Evolutionary conservation across 2,329 filamentous ascomycete genomes (phyloP).

Genomic region (Diplodia sapinea): DNA sequence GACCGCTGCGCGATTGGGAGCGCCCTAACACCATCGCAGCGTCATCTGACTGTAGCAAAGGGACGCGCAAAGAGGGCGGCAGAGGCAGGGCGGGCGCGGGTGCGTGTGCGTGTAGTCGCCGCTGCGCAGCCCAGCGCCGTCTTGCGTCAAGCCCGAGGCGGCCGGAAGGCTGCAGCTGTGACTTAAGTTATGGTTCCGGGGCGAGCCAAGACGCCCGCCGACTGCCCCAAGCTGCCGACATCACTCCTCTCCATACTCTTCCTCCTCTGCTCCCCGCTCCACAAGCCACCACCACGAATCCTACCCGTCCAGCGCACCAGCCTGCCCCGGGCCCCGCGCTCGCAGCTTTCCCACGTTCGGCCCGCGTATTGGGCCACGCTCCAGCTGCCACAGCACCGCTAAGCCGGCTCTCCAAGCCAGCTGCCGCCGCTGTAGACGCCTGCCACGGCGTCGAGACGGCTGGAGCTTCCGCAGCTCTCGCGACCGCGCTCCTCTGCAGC

Average conservation of each 20-base stretch:
- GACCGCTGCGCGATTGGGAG: conserved; percentile 25
- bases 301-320: conserved; percentile 12
- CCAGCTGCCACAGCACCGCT: not conserved
- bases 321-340: conserved; percentile 2
- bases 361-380: conserved; percentile 26
- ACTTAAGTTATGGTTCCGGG: conserved; percentile 28
- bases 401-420: conserved; percentile 18
- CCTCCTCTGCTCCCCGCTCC: conserved; percentile 18
- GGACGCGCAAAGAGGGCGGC: not conserved
- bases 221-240: conserved; percentile 31
- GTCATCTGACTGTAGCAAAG: conserved; percentile 24
- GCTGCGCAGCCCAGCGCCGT: not conserved
- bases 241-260: conserved; percentile 26
- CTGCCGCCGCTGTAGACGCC: conserved; percentile 17
- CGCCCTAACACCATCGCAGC: conserved; percentile 19
- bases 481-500: conserved; percentile 10
- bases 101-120: not conserved
- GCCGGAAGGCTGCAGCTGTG: conserved; percentile 18
- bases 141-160: not conserved
- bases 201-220: conserved; percentile 28
- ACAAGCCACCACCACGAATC: conserved; percentile 17
- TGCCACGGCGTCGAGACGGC: conserved; percentile 1
- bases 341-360: conserved; percentile 13
- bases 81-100: not conserved
- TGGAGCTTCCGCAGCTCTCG: conserved; percentile 3